Evolutionary conservation across 352 stramenopile species (phyloP), one percentile per base, ranked within the genome.

Genomic region (Phytophthora quininea): DNA sequence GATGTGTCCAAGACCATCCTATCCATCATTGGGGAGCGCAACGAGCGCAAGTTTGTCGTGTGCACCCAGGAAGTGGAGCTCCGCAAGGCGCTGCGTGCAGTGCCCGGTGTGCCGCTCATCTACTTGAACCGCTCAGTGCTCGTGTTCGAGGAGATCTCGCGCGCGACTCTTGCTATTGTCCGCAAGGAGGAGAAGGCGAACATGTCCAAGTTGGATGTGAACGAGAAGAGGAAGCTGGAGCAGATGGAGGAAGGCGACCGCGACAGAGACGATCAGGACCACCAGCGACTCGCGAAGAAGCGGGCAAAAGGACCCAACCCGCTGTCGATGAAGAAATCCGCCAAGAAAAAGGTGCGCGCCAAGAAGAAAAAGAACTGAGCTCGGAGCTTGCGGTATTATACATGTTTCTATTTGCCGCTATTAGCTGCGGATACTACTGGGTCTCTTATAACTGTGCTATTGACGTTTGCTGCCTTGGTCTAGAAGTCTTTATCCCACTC

Each of bases 401-500:
- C 27, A 32, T 51, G 45, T 32, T 51, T 11, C 47, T 19, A 6
- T 38, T 53, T 37, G 8, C 27, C 27, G 46, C 7, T 48, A n/a
- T 27, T n/a, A 24, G 19, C 19, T 24, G 19, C 19, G 19, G 19
- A 24, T 49, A 24, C 43, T 49, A 49, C 19, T 46, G 38, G 19
- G 38, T 5, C 14, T 56, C 60, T 49, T 67, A 64, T 42, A 55
- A 12, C 43, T 64, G 24, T 53, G 10, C 3, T 56, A 29, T 5
- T 31, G 32, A 42, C 50, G 19, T 42, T 9, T 43, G 38, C 40
- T 46, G 64, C 32, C 8, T 31, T 54, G 14, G 10, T 62, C 19
- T 89, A 97, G 61, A 97, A 97, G 54, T 96, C 84, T 45, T 73
- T 78, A 56, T 97, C 90, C 89, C 90, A 97, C 45, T 80, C 69